Conservation (phyloP, 257 asterid species). For the Thymus quinquecostatus region DNA sequence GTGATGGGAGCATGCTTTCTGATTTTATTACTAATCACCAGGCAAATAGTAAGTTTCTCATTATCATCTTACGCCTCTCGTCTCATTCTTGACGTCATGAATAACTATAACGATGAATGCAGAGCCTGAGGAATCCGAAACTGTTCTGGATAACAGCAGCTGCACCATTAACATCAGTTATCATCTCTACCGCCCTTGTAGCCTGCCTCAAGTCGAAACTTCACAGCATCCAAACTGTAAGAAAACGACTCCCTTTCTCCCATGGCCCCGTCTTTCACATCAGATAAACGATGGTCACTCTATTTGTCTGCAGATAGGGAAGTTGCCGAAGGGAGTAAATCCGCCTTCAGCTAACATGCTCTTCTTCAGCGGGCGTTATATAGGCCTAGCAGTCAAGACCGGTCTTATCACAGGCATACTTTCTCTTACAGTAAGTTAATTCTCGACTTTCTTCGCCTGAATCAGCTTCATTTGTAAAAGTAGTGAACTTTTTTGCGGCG, state of each 20-base stretch:
- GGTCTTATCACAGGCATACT: no score
- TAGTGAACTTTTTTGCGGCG: no score
- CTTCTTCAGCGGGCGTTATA: constrained; percentile 55
- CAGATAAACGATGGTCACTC: neutral
- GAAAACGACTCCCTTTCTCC: constrained; percentile 28
- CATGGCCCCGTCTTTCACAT: neutral
- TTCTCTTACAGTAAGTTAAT: no score
- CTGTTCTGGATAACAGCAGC: constrained; percentile 86
- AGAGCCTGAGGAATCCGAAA: constrained; percentile 75
- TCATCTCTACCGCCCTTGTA: constrained; percentile 69
- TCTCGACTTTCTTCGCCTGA: no score
- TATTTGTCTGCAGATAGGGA: constrained; percentile 65
- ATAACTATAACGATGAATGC: constrained; percentile 22
- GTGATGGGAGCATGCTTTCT: constrained; percentile 65
- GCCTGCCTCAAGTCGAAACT: constrained; percentile 60
- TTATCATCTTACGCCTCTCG: neutral
- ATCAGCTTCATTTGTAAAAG: no score
- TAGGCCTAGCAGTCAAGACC: no score
- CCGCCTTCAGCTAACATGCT: constrained; percentile 82
- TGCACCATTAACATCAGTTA: constrained; percentile 78
- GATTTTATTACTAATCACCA: constrained; percentile 49
- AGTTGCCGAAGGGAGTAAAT: constrained; percentile 80
- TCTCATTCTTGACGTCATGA: neutral
- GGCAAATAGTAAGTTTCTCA: constrained; percentile 61
- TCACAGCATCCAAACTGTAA: constrained; percentile 64